These are phyloP conservation scores for Panicum virgatum DNA, from an alignment of 202 grass and related monocot genomes.

Conservation along the genomic window DNA sequence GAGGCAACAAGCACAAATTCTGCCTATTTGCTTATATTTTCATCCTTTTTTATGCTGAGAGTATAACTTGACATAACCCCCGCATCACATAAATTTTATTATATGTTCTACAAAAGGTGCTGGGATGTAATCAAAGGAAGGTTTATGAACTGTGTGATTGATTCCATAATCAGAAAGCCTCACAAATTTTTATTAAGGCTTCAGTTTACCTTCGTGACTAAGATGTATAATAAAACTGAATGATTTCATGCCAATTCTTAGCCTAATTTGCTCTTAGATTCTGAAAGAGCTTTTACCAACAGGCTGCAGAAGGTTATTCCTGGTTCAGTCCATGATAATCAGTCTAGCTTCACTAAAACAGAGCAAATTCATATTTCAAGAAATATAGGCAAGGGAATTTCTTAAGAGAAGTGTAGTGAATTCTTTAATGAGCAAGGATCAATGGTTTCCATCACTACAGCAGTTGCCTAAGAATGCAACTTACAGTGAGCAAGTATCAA, in stretches of 20 bases:
- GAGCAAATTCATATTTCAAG: conserved; percentile 9
- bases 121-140: neutral
- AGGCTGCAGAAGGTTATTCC: neutral
- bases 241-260: conserved; percentile 1
- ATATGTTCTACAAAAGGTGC: neutral
- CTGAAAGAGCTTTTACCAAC: neutral
- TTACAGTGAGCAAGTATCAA: neutral
- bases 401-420: neutral
- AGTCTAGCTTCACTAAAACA: conserved; percentile 3
- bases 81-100: neutral
- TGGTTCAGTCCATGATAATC: neutral
- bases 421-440: neutral
- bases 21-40: neutral
- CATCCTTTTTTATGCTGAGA: neutral
- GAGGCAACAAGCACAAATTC: neutral
- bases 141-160: neutral
- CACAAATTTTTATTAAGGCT: neutral
- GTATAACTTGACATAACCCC: neutral
- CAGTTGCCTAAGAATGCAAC: neutral
- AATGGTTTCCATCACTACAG: neutral
- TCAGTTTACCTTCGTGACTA: neutral
- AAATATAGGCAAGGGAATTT: conserved; percentile 12
- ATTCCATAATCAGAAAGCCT: neutral
- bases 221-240: neutral
- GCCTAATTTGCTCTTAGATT: neutral